Conservation (phyloP, 2,329 filamentous ascomycete species). For the Penicillium sclerotigenum region DNA sequence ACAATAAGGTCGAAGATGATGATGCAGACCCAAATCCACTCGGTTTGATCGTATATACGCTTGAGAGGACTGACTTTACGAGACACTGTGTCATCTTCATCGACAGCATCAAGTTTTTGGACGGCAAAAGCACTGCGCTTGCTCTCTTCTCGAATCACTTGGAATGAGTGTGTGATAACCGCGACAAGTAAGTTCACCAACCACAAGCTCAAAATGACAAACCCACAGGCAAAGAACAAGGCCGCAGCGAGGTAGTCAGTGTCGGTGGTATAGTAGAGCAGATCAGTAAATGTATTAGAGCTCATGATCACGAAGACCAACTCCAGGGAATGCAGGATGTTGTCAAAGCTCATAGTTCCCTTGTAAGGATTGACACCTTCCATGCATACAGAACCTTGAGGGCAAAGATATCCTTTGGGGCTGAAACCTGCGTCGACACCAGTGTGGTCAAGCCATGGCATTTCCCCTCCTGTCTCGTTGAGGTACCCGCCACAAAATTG, state of each 20-base stretch:
- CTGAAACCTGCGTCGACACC: conserved; percentile 50
- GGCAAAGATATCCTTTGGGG: conserved; percentile 83
- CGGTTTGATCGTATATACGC: conserved; percentile 68
- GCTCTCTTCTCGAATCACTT: conserved; percentile 95
- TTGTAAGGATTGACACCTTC: conserved; percentile 76
- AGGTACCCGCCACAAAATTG: conserved; percentile 87
- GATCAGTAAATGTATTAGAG: conserved; percentile 90
- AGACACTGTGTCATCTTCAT: conserved; percentile 36
- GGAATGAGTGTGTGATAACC: conserved; percentile 97
- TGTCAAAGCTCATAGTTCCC: conserved; percentile 88
- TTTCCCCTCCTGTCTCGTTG: conserved; percentile 53
- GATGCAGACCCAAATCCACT: conserved; percentile 72
- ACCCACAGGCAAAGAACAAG: conserved; percentile 67
- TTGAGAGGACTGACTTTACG: conserved; percentile 55
- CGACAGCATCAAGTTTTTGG: conserved; percentile 57
- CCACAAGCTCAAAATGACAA: conserved; percentile 94
- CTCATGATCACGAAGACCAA: conserved; percentile 98
- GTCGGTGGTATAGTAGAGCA: conserved; percentile 90
- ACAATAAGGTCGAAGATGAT: conserved; percentile 78
- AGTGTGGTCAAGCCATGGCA: conserved; percentile 67
- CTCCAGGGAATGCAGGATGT: conserved; percentile 86
- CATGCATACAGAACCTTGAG: conserved; percentile 76
- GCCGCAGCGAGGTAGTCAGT: conserved; percentile 87
- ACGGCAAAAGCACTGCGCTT: conserved; percentile 88
- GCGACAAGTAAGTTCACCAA: conserved; percentile 91